Evolutionary conservation across 106 monocot genomes (phyloP).

Genomic region (Platanthera guangdongensis): DNA sequence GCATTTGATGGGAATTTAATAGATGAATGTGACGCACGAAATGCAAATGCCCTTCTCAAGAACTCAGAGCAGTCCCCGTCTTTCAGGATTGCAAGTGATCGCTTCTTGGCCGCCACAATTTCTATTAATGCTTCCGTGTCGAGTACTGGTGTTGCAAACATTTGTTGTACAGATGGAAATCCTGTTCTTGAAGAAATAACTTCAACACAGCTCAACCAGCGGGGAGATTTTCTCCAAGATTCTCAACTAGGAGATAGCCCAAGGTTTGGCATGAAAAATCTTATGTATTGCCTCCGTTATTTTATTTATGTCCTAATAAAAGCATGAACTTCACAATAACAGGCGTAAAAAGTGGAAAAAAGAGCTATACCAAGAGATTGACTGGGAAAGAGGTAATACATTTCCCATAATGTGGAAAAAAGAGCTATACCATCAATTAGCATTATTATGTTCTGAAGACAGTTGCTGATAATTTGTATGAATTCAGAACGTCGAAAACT

Average conservation of each 20-base stretch:
- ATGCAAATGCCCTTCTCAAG: constrained; percentile 38
- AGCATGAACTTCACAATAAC: constrained; percentile 24
- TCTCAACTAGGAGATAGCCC: constrained; percentile 27
- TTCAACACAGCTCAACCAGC: constrained; percentile 55
- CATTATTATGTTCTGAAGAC: background rate
- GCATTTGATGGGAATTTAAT: constrained; percentile 15
- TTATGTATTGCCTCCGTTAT: background rate
- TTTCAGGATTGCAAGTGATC: constrained; percentile 5
- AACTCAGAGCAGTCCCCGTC: constrained; percentile 1
- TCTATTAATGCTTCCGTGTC: constrained; percentile 21
- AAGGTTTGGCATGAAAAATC: constrained; percentile 38
- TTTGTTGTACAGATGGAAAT: constrained; percentile 16
- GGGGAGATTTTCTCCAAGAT: constrained; percentile 31
- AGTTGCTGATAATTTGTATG: background rate
- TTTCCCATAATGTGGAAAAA: background rate
- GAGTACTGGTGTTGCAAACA: constrained; percentile 26
- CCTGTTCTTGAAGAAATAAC: constrained; percentile 65
- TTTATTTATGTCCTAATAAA: background rate
- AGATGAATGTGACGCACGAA: constrained; percentile 34
- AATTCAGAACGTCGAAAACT: constrained; percentile 34
- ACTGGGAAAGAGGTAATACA: constrained; percentile 45
- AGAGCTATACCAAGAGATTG: constrained; percentile 83
- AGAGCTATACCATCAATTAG: too few species aligned
- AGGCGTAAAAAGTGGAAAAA: constrained; percentile 75
- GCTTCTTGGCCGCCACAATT: background rate